Conservation (phyloP, 2,329 filamentous ascomycete genomes). For the Colletotrichum sp. region DNA sequence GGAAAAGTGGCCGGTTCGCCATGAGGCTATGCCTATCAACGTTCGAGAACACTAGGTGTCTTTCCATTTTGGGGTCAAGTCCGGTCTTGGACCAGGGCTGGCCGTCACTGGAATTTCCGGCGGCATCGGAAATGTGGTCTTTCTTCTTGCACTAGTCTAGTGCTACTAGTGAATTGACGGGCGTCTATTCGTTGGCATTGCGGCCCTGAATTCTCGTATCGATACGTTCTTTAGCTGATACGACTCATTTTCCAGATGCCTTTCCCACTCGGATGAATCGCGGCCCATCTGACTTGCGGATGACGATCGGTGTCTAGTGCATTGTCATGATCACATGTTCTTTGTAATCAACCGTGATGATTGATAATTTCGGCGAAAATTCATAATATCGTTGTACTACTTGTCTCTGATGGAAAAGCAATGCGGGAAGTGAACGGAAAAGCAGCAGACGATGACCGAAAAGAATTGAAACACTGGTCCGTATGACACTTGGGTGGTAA, state of each 20-base stretch:
- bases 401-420: background rate
- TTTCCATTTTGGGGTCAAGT: background rate
- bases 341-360: background rate
- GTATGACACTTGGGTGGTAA: accelerated
- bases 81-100: background rate
- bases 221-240: background rate
- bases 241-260: background rate
- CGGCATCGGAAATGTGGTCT: background rate
- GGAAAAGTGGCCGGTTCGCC: background rate
- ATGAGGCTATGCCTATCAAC: background rate
- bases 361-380: background rate
- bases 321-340: background rate
- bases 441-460: background rate
- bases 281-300: background rate
- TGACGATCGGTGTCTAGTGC: background rate
- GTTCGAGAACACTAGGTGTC: background rate
- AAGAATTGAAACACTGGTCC: background rate
- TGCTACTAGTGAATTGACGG: background rate
- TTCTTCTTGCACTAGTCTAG: background rate
- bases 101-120: background rate
- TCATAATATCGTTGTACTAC: background rate
- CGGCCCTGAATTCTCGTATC: background rate
- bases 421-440: background rate
- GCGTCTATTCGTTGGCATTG: background rate
- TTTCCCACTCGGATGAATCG: background rate